phyloP scores from a whole-genome alignment of 108 stramenopile species.

The Cyclotella choctawhatcheeana region DNA sequence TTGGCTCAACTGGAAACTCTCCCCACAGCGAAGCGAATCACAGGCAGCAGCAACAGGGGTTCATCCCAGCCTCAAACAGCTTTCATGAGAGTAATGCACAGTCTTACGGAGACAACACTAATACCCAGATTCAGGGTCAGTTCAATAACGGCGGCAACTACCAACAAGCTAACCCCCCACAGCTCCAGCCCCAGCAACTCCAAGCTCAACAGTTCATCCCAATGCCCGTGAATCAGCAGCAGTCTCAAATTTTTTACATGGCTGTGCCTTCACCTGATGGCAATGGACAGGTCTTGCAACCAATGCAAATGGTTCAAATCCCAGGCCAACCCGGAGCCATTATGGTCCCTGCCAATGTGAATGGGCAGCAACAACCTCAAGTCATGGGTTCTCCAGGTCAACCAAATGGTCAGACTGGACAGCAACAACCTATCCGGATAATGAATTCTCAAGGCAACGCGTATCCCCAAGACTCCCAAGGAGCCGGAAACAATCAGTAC shows the following conservation, averaged over 20 bases:
- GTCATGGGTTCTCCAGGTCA: slow-evolving; percentile 30
- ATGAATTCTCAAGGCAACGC: slow-evolving; percentile 3
- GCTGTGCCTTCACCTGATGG: slow-evolving; percentile 90
- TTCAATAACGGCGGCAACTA: slow-evolving; percentile 11
- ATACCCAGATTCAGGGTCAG: slow-evolving; percentile 22
- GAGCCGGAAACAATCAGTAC: slow-evolving; percentile 15
- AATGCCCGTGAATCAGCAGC: slow-evolving; percentile 32
- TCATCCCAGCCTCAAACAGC: slow-evolving; percentile 9
- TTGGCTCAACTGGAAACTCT: slow-evolving; percentile 15
- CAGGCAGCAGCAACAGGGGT: not conserved
- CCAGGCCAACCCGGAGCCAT: slow-evolving; percentile 40
- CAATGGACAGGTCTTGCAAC: slow-evolving; percentile 83
- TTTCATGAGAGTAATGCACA: slow-evolving; percentile 4
- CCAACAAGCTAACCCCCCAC: slow-evolving; percentile 18
- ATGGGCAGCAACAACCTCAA: slow-evolving; percentile 13
- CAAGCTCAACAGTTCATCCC: slow-evolving; percentile 47
- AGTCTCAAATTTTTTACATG: slow-evolving; percentile 87
- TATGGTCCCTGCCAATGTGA: slow-evolving; percentile 42
- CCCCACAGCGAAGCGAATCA: slow-evolving; percentile 10
- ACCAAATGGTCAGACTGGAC: slow-evolving; percentile 9
- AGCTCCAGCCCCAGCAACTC: slow-evolving; percentile 51
- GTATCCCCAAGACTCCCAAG: slow-evolving; percentile 18
- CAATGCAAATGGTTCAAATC: slow-evolving; percentile 54
- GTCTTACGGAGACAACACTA: slow-evolving; percentile 6
- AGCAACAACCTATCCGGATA: slow-evolving; percentile 8